A percentile compares a stretch with the other conserved stretches of the same genome.
These are phyloP conservation scores for Naematelia aurantialba DNA, from an alignment of 768 basidiomycete genomes.

Conservation along the genomic window DNA sequence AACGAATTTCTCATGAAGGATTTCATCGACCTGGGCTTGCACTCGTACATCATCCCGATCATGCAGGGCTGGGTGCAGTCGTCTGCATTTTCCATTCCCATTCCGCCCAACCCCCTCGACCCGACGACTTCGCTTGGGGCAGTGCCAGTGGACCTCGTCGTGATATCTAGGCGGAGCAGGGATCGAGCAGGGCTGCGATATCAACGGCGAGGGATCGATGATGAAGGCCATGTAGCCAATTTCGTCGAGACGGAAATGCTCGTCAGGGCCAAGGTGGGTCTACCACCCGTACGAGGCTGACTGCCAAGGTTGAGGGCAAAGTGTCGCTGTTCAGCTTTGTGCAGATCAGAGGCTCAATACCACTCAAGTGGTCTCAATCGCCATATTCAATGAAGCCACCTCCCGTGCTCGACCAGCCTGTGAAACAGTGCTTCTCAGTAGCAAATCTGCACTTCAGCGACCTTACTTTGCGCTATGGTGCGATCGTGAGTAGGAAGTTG, in stretches of 20 bases:
- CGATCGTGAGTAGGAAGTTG: conserved; percentile 58
- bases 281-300: conserved; percentile 11
- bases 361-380: conserved; percentile 86
- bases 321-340: conserved; percentile 81
- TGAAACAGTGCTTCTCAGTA: conserved; percentile 65
- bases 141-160: conserved; percentile 64
- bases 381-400: conserved; percentile 84
- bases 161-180: conserved; percentile 80
- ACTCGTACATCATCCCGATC: conserved; percentile 81
- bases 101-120: conserved; percentile 28
- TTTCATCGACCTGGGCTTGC: conserved; percentile 82
- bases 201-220: conserved; percentile 90
- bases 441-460: conserved; percentile 70
- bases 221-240: conserved; percentile 88
- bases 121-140: conserved; percentile 25
- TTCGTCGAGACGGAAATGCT: conserved; percentile 94
- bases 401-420: conserved; percentile 73
- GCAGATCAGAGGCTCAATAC: conserved; percentile 89
- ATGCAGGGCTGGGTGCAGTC: conserved; percentile 90
- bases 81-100: conserved; percentile 61
- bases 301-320: conserved; percentile 58
- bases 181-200: conserved; percentile 90
- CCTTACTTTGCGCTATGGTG: conserved; percentile 67
- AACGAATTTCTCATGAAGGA: conserved; percentile 82
- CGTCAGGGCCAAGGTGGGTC: conserved; percentile 69